Evolutionary conservation across 2,329 filamentous ascomycete species (phyloP), one percentile per base, ranked within the genome.

Genomic region (Fusarium sp.): DNA sequence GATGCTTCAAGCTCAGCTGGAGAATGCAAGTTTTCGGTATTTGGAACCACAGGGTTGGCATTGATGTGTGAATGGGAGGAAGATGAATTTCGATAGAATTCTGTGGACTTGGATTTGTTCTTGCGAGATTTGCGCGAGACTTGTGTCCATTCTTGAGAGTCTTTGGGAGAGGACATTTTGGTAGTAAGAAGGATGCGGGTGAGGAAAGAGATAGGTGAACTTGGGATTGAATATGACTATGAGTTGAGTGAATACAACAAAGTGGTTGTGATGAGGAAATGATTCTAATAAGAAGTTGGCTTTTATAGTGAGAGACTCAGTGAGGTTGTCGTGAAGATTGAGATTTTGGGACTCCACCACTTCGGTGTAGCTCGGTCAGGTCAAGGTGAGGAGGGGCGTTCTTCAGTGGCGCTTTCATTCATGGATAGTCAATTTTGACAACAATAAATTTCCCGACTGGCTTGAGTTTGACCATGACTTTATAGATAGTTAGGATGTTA

Each of bases 1-100:
- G 23, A 41, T 80, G 78, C 48, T 67, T 58, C 26, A 70, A 81
- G 75, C 12, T 77, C 78, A 12, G 67, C 46, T 8, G 73, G 68
- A 25, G 75, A 63, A 28, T 70, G 65, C 28, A 70, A 58, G 49
- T 68, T 58, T 4, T 54, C 49, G 39, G 68, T 69, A 49, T 55
- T 66, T 13, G 65, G 62, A 11, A n/a, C 42, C 31, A 56, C 28
- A 37, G 50, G 42, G 43, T 51, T 58, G 51, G 44, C 67, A 52
- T 59, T 61, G 25, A 65, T 43, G 19, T 58, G 63, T 3, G 58
- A 41, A 31, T 26, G 23, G 12, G 49, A 52, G 11, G 46, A 50
- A 12, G 34, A 42, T 12, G 34, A 7, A 3, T 10, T 7, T 21
- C 18, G 23, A 6, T 39, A 28, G 55, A 39, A 37, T 26, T 42